phyloP scores from a whole-genome alignment of 164 flowering plant genomes.

The Vitis rotundifolia region DNA sequence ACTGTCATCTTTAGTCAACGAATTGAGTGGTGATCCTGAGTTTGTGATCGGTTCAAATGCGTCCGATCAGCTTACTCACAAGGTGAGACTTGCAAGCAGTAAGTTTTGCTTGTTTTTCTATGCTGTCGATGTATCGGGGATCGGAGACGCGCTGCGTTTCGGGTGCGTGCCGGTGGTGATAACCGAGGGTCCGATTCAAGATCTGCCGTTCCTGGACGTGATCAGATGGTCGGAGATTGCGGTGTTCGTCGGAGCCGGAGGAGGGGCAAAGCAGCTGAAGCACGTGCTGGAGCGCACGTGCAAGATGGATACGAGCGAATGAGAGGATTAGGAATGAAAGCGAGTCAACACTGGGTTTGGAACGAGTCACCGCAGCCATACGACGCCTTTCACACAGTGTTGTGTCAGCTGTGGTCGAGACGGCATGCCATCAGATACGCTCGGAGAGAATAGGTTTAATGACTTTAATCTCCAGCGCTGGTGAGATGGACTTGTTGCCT shows the following conservation, averaged over 20 bases:
- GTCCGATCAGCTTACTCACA: conserved; percentile 23
- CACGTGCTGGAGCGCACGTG: conserved; percentile 27
- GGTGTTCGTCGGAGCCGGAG: conserved; percentile 36
- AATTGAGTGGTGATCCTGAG: conserved; percentile 32
- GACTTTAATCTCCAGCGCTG: background rate
- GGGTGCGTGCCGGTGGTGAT: conserved; percentile 85
- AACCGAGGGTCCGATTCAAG: conserved; percentile 64
- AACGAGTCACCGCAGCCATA: conserved; percentile 43
- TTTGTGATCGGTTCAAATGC: conserved; percentile 48
- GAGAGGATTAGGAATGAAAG: conserved; percentile 45
- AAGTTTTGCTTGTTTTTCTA: conserved; percentile 65
- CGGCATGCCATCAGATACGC: conserved; percentile 70
- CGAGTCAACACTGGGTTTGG: conserved; percentile 66
- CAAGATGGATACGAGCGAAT: conserved; percentile 37
- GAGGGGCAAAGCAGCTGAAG: conserved; percentile 39
- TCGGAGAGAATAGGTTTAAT: conserved; percentile 24
- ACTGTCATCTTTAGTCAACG: conserved; percentile 23
- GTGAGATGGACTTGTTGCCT: no score
- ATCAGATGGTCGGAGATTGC: conserved; percentile 70
- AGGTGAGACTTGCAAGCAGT: conserved; percentile 27
- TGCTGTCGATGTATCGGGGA: conserved; percentile 33
- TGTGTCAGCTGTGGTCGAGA: conserved; percentile 80
- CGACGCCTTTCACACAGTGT: conserved; percentile 64
- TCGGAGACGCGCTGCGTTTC: conserved; percentile 52
- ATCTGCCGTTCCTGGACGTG: conserved; percentile 70